A percentile compares a stretch with the other conserved stretches of the same genome.
phyloP scores from a whole-genome alignment of 2,329 filamentous ascomycete genomes.

The Hypomyces perniciosus region DNA sequence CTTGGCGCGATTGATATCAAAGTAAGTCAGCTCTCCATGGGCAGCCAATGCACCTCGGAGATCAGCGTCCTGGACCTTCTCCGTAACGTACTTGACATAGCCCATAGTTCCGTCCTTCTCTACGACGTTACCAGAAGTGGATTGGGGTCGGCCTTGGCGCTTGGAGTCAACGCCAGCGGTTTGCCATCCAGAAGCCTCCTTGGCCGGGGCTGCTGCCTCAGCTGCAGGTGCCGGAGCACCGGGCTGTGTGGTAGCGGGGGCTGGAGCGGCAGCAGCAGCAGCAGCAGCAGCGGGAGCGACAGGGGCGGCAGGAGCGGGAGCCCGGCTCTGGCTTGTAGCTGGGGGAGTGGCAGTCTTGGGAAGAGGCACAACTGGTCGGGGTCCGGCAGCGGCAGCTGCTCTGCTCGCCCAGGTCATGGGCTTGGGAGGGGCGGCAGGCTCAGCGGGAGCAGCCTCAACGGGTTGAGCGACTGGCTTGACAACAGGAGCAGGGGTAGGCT shows the following conservation, averaged over 20 bases:
- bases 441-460: constrained; percentile 43
- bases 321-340: constrained; percentile 42
- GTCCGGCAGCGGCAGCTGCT: constrained; percentile 52
- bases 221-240: constrained; percentile 28
- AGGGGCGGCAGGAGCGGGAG: constrained; percentile 41
- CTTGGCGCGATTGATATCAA: constrained; percentile 78
- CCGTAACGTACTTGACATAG: constrained; percentile 94
- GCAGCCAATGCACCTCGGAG: constrained; percentile 65
- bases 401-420: constrained; percentile 73
- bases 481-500: constrained; percentile 50
- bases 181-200: constrained; percentile 66
- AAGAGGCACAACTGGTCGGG: constrained; percentile 47
- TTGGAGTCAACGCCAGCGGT: constrained; percentile 79
- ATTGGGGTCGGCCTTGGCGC: constrained; percentile 71
- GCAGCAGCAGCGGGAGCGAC: constrained; percentile 32
- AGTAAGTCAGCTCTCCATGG: constrained; percentile 65
- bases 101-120: constrained; percentile 75
- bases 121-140: constrained; percentile 49
- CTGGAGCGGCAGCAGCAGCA: constrained; percentile 27
- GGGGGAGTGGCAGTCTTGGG: constrained; percentile 53
- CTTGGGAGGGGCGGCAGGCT: constrained; percentile 45
- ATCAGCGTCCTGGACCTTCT: constrained; percentile 72
- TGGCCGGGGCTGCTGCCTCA: constrained; percentile 35
- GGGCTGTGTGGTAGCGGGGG: constrained; percentile 34
- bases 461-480: constrained; percentile 42